phyloP scores from a whole-genome alignment of 352 stramenopile genomes.

The Phytophthora brassicae region DNA sequence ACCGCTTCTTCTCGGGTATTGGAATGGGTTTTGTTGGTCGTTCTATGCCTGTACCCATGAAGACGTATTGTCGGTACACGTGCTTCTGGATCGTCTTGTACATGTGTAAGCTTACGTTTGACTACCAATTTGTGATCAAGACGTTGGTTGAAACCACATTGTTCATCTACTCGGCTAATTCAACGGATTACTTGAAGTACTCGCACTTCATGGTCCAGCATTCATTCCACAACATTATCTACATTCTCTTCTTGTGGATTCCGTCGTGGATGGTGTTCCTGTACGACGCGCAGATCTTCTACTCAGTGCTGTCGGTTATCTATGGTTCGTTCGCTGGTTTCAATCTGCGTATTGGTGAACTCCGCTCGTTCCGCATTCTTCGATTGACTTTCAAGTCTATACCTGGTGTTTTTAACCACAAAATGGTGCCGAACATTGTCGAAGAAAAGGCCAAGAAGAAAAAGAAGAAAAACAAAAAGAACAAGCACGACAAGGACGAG shows the following conservation, averaged over 20 bases:
- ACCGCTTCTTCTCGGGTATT: constrained; percentile 73
- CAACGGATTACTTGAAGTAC: constrained; percentile 71
- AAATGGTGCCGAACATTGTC: constrained; percentile 81
- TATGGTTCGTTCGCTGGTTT: constrained; percentile 83
- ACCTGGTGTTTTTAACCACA: constrained; percentile 82
- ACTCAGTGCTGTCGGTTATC: constrained; percentile 75
- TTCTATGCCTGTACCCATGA: constrained; percentile 74
- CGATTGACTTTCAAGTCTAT: constrained; percentile 85
- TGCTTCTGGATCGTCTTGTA: constrained; percentile 86
- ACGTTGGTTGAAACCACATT: constrained; percentile 81
- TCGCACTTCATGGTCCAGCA: constrained; percentile 85
- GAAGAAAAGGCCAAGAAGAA: constrained; percentile 76
- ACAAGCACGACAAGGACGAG: constrained; percentile 55
- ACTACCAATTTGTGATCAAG: constrained; percentile 87
- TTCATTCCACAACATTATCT: constrained; percentile 78
- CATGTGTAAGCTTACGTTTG: constrained; percentile 77
- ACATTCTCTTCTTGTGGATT: constrained; percentile 82
- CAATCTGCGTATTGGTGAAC: constrained; percentile 81
- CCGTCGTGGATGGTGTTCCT: constrained; percentile 85
- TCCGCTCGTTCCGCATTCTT: constrained; percentile 84
- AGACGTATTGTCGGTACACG: constrained; percentile 72
- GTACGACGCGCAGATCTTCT: constrained; percentile 88
- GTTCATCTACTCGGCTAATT: constrained; percentile 75
- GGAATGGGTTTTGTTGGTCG: constrained; percentile 76
- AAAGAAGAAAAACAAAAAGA: constrained; percentile 60